Conservation (phyloP, 139 green algal genomes). For the Chlorella sp. region DNA sequence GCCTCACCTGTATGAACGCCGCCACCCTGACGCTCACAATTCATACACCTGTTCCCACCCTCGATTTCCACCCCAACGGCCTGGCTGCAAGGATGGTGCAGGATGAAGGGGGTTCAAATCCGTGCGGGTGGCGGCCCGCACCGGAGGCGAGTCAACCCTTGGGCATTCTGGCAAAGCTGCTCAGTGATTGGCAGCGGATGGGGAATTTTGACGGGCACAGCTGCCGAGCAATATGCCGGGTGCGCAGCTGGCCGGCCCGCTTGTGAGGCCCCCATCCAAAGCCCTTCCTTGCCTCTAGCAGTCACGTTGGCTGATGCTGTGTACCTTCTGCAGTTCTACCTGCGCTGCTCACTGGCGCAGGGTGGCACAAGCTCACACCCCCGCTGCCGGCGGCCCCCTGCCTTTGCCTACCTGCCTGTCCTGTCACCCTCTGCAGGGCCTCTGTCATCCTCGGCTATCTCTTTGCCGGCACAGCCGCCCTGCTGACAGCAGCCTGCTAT, state of each 20-base stretch:
- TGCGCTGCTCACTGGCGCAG: too few species aligned
- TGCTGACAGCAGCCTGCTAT: slow-evolving; percentile 41
- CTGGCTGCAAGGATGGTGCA: too few species aligned
- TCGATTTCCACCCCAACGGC: too few species aligned
- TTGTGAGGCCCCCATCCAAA: background rate
- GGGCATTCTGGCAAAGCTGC: too few species aligned
- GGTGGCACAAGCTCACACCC: background rate
- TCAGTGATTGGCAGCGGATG: too few species aligned
- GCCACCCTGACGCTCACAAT: too few species aligned
- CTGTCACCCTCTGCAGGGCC: slow-evolving; percentile 5
- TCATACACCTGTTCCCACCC: too few species aligned
- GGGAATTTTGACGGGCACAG: slow-evolving; percentile 20
- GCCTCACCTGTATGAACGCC: too few species aligned
- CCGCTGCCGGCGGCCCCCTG: too few species aligned
- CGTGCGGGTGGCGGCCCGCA: too few species aligned
- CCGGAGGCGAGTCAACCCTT: too few species aligned
- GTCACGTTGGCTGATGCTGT: background rate
- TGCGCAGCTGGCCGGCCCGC: background rate
- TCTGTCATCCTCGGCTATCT: slow-evolving; percentile 36
- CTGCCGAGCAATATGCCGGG: slow-evolving; percentile 32
- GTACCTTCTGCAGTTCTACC: background rate
- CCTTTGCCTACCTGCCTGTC: background rate
- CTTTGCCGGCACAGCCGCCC: slow-evolving; percentile 10
- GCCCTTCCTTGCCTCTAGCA: background rate
- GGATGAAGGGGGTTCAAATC: too few species aligned